Conservation (phyloP, 495 filamentous ascomycete genomes). For the Aspergillus sclerotioniger region DNA sequence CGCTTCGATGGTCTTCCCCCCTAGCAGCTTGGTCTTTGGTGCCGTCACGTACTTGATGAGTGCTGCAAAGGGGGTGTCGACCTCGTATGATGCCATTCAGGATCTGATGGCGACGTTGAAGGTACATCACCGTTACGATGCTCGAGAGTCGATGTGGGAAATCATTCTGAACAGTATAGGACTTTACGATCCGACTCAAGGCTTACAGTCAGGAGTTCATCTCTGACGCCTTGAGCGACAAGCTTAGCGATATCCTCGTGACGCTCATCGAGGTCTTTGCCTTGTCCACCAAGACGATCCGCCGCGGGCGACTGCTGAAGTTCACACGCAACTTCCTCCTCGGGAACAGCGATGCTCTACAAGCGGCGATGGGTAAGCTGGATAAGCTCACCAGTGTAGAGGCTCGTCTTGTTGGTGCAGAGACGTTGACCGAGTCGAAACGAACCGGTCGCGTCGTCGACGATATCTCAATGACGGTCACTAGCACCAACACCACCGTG, state of each 20-base stretch:
- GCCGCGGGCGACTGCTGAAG: constrained; percentile 24
- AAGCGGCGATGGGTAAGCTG: constrained; percentile 23
- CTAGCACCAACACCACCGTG: constrained; percentile 3
- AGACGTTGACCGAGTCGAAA: constrained; percentile 26
- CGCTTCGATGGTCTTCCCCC: constrained; percentile 27
- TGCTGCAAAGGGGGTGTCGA: constrained; percentile 33
- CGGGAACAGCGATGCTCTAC: constrained; percentile 27
- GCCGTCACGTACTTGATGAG: constrained; percentile 29
- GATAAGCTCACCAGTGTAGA: constrained; percentile 26
- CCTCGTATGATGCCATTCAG: constrained; percentile 29
- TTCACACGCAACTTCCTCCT: constrained; percentile 26
- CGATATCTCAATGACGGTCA: constrained; percentile 11
- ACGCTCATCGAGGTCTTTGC: constrained; percentile 37
- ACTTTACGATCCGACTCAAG: constrained; percentile 32
- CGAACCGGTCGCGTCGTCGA: constrained; percentile 14
- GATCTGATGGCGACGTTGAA: constrained; percentile 27
- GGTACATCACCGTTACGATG: too few relatives aligned
- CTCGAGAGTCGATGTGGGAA: too few relatives aligned
- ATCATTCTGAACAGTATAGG: constrained; percentile 16
- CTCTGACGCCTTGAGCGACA: constrained; percentile 19
- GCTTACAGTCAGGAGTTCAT: constrained; percentile 26
- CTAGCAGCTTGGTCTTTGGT: constrained; percentile 26
- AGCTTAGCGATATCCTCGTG: constrained; percentile 29
- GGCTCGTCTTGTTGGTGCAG: constrained; percentile 27
- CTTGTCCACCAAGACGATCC: constrained; percentile 26